Base-by-base conservation (phyloP, 345 rosid genomes). In the Acer negundo region DNA sequence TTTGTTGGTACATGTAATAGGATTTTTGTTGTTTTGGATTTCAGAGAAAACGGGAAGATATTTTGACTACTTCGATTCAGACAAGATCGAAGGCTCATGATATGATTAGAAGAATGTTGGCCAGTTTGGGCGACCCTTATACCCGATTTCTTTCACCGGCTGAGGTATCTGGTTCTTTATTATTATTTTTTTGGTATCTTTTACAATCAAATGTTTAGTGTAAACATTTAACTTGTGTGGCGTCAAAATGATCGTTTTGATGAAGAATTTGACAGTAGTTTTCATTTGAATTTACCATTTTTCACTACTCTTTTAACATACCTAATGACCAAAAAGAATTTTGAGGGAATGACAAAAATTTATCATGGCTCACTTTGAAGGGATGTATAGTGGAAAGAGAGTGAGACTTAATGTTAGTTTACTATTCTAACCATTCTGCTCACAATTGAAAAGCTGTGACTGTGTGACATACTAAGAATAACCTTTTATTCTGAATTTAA, bases 121-220 rank as follows among this genome's bases (percentile, higher is more conserved):
- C 89, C 1, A 86, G 92, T 80, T 85, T 93, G 86, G 99, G 94
- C 9, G 99, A 95, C 74, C 96, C 91, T 40, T 93, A 95, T 79
- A 95, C 97, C 70, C 93, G 98, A 0, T 93, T 93, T 56, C 92
- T 95, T 65, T 84, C 99, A 44, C 98, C 98, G 1, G 84, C 84
- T 44, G 97, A 95, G 93, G 99, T 95, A 82, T 64, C 44, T 15
- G 47, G 17, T 20, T 77, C 7, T 47, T 17, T 47, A 17, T 7
- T 62, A 9, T 24, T 10, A n/a, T 38, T 20, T 49, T 47, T 11
- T 31, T 53, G 1, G 22, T 59, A 59, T 6, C 62, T n/a, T 65
- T 17, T 12, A 44, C 6, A 49, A 16, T 58, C 66, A 42, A 40
- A 20, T 44, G 23, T 67, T 38, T 22, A 62, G 26, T 24, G 6